These are phyloP conservation scores for Backusella sp. DNA, from an alignment of 192 early-diverging fungal species.

Conservation along the genomic window DNA sequence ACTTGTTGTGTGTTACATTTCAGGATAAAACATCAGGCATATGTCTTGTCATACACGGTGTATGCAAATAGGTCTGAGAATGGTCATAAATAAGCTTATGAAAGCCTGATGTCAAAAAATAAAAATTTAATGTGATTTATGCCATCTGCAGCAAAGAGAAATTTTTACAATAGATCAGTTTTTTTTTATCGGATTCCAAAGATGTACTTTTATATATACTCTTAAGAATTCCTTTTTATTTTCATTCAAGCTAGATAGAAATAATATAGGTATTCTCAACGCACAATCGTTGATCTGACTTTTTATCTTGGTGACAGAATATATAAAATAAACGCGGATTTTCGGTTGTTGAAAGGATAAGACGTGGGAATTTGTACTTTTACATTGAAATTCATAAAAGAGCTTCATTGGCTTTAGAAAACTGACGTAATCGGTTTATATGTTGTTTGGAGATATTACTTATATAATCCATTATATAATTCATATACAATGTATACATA, in stretches of 20 bases:
- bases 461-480: neutral
- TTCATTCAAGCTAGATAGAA: neutral
- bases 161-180: neutral
- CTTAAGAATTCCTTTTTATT: neutral
- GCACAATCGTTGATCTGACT: neutral
- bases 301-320: neutral
- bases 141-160: neutral
- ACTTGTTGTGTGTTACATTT: neutral
- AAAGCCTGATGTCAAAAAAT: neutral
- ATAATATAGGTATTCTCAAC: neutral
- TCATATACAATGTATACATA: neutral
- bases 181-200: neutral
- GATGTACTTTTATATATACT: neutral
- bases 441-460: neutral
- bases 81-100: constrained; percentile 1
- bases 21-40: neutral
- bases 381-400: neutral
- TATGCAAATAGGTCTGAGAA: neutral
- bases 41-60: neutral
- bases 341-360: neutral
- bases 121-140: neutral
- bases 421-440: neutral
- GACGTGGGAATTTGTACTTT: neutral
- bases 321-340: neutral
- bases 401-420: neutral